Evolutionary conservation across 2,329 filamentous ascomycete species (phyloP).

Genomic region (Aspergillus sp.): DNA sequence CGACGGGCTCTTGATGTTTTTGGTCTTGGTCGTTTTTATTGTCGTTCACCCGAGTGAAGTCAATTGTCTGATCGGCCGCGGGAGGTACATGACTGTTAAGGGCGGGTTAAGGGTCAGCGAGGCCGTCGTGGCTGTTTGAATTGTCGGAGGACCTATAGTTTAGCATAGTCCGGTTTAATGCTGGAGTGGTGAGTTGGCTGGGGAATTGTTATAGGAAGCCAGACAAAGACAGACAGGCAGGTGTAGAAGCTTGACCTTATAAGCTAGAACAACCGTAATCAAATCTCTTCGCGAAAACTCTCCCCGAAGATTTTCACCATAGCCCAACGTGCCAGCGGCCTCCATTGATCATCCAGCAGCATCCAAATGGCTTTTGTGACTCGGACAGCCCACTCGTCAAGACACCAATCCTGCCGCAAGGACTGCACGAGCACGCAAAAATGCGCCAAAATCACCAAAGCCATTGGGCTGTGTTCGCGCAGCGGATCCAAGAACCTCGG

Average conservation of each 20-base stretch:
- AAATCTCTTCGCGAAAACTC: constrained; percentile 8
- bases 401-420: constrained; percentile 55
- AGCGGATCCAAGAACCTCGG: constrained; percentile 27
- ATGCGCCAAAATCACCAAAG: constrained; percentile 53
- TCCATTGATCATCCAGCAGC: constrained; percentile 22
- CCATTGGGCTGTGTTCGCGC: constrained; percentile 27
- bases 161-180: not conserved
- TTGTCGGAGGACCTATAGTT: not conserved
- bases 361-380: constrained; percentile 54
- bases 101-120: constrained; percentile 10
- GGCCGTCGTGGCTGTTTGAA: constrained; percentile 5
- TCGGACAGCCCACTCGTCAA: constrained; percentile 55
- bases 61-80: constrained; percentile 12
- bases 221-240: no score
- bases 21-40: constrained; percentile 15
- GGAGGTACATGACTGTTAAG: constrained; percentile 10
- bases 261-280: constrained; percentile 1
- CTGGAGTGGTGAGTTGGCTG: no score
- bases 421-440: constrained; percentile 51
- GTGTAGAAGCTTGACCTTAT: no score
- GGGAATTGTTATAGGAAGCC: not conserved
- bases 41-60: constrained; percentile 17
- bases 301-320: constrained; percentile 23
- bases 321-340: constrained; percentile 19
- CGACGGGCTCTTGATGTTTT: constrained; percentile 21